Evolutionary conservation across 2,329 filamentous ascomycete species (phyloP), one percentile per base, ranked within the genome.

Genomic region (Stagonosporopsis cucurbitacearum): DNA sequence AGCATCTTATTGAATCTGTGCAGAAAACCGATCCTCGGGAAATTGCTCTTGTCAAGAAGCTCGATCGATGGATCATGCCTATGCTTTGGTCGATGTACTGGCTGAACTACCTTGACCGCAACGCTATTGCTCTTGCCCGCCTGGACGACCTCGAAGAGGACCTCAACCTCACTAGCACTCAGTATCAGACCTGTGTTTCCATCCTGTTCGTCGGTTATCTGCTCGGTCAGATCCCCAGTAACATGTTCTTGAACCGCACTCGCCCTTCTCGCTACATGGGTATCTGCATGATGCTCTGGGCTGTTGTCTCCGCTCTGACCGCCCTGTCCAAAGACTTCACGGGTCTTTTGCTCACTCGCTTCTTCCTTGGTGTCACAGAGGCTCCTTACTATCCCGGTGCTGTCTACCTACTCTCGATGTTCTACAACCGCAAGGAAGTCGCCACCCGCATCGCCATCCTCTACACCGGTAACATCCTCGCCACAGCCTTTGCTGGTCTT

Each of bases 21-120:
- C 26, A 52, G 47, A 73, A 75, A 61, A 74, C 68, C 11, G 70
- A 74, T 33, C 71, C 71, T 6, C 59, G 61, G 33, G 71, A 72
- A 44, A 74, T 75, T 19, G 70, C 68, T 2, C 59, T 74, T 13
- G 70, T 74, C 72, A 83, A 86, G 63, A 92, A 91, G 77, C 86
- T 92, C 50, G 90, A 92, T 69, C 65, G 82, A 19, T 82, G 88
- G 47, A 57, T 92, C 72, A 78, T 91, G 64, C 88, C 88, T 0
- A 86, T 87, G 75, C 79, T 92, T 54, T 84, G 92, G 43, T 72
- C 91, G 61, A 89, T 92, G 78, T 92, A 91, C 68, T 90, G 92
- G 70, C 73, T 89, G 77, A 91, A 92, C 75, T 92, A 90, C 72
- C 75, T 89, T 17, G 86, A 88, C 65, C 79, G 86, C 32, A 88